Evolutionary conservation across 2,329 filamentous ascomycete genomes (phyloP).

Genomic region (Fusarium neocosmosporiellum): DNA sequence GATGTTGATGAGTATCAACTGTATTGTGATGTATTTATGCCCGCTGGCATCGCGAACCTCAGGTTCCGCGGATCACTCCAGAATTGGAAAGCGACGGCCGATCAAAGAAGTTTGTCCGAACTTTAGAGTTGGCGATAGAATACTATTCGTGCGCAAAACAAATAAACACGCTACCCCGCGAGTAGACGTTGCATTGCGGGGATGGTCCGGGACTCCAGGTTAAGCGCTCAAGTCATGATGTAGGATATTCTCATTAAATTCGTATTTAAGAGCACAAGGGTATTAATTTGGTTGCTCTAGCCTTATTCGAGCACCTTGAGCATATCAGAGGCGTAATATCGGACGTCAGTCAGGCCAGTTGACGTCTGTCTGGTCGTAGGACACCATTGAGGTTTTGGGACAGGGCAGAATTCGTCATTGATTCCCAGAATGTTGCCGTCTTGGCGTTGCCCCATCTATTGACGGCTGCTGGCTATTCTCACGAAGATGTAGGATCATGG

Average conservation of each 20-base stretch:
- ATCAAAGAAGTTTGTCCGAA: not conserved
- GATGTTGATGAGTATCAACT: too few species aligned
- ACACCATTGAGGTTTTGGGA: not conserved
- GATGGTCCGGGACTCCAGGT: not conserved
- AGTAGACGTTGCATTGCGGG: not conserved
- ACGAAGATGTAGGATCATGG: not conserved
- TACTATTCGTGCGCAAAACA: slow-evolving; percentile 24
- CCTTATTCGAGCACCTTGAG: not conserved
- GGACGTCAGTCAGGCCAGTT: not conserved
- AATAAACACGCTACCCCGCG: slow-evolving; percentile 9
- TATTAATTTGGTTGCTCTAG: not conserved
- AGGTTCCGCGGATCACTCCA: not conserved
- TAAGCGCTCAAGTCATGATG: not conserved
- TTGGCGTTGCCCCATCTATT: not conserved
- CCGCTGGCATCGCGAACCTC: not conserved
- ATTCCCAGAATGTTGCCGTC: not conserved
- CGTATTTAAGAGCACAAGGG: not conserved
- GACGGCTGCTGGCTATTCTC: not conserved
- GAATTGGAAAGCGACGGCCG: not conserved
- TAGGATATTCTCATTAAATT: not conserved
- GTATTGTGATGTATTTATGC: too few species aligned
- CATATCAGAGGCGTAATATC: not conserved
- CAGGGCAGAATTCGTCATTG: not conserved
- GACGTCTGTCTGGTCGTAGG: not conserved
- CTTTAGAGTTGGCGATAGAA: not conserved